Evolutionary conservation across 2,329 filamentous ascomycete genomes (phyloP).

Genomic region (Coniella lustricola): DNA sequence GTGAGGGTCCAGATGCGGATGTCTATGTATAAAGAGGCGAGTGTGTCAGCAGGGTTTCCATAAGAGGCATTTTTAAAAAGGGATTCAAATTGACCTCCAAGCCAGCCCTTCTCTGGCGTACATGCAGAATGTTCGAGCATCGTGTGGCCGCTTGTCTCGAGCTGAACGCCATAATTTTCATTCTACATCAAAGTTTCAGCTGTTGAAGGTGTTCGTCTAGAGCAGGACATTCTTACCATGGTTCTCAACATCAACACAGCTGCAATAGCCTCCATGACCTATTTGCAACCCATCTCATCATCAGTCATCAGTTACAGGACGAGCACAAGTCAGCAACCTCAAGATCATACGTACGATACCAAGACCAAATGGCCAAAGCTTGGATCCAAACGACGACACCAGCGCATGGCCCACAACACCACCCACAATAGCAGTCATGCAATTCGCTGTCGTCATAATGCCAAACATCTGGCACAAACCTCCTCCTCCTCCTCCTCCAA

Average conservation of each 20-base stretch:
- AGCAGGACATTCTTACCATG: slow-evolving; percentile 17
- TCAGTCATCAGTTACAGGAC: background rate
- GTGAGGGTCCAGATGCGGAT: slow-evolving; percentile 25
- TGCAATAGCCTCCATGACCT: slow-evolving; percentile 23
- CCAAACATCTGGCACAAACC: slow-evolving; percentile 45
- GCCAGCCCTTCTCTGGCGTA: background rate
- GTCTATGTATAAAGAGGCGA: slow-evolving; percentile 16
- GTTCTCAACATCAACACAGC: slow-evolving; percentile 24
- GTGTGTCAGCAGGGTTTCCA: background rate
- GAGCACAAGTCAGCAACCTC: background rate
- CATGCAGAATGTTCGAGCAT: background rate
- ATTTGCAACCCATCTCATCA: background rate
- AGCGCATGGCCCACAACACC: slow-evolving; percentile 43
- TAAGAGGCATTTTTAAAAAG: background rate
- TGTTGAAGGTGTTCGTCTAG: rapidly evolving
- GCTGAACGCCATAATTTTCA: slow-evolving; percentile 14
- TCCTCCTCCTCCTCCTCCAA: slow-evolving; percentile 29
- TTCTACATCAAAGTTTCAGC: slow-evolving; percentile 5
- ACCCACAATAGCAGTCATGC: slow-evolving; percentile 43
- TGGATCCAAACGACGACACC: slow-evolving; percentile 38
- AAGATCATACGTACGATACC: slow-evolving; percentile 25
- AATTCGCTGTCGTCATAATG: slow-evolving; percentile 42
- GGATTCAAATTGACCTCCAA: slow-evolving; percentile 9
- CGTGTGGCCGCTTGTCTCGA: background rate
- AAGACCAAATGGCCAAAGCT: slow-evolving; percentile 42